Evolutionary conservation across 495 filamentous ascomycete species (phyloP).

Genomic region (Xylaria acuta): DNA sequence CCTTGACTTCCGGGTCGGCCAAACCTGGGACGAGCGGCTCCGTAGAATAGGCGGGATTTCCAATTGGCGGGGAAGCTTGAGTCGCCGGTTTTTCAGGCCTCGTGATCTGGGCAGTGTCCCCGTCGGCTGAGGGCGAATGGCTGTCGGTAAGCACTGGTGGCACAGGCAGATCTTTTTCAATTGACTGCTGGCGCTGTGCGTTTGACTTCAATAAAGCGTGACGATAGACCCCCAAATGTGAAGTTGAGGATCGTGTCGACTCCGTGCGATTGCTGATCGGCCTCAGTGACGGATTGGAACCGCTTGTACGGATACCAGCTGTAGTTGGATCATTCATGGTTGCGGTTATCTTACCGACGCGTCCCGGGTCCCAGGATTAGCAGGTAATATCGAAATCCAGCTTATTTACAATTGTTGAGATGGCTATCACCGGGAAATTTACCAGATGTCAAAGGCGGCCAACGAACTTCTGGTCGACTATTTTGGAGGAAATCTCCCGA

Average conservation of each 20-base stretch:
- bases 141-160: constrained; percentile 33
- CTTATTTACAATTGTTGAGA: background rate
- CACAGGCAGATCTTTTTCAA: constrained; percentile 33
- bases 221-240: constrained; percentile 23
- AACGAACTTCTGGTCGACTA: background rate
- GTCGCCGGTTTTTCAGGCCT: constrained; percentile 22
- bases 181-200: constrained; percentile 15
- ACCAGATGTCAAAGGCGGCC: background rate
- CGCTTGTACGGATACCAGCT: constrained; percentile 28
- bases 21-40: background rate
- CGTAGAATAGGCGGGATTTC: background rate
- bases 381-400: background rate
- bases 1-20: background rate
- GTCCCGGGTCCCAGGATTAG: background rate
- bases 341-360: background rate
- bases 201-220: constrained; percentile 35
- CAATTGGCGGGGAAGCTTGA: background rate
- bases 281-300: constrained; percentile 35
- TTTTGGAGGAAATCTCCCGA: background rate
- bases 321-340: constrained; percentile 13
- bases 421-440: background rate
- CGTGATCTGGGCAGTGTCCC: constrained; percentile 17
- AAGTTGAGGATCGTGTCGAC: constrained; percentile 30
- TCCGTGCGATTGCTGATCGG: constrained; percentile 24
- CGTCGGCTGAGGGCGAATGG: constrained; percentile 4